Percentiles rank a stretch among this genome's conserved stretches.
phyloP scores from a whole-genome alignment of 192 early-diverging fungal species.

The Lunasporangiospora selenospora region DNA sequence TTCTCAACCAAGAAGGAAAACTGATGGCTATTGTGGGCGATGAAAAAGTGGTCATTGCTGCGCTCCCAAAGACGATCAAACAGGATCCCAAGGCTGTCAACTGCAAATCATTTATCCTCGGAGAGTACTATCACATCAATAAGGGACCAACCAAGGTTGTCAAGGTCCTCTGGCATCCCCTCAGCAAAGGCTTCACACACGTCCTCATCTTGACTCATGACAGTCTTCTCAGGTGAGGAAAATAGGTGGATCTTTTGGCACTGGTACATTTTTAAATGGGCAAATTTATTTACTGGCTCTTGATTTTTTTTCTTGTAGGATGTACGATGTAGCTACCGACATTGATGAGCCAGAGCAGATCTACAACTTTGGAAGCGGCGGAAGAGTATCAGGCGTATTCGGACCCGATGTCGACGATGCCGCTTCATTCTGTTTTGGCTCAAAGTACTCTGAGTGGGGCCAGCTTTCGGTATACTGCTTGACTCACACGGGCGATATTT shows the following conservation, averaged over 20 bases:
- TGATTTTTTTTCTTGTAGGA: constrained; percentile 38
- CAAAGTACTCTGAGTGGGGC: constrained; percentile 66
- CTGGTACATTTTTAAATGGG: not conserved
- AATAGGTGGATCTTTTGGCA: not conserved
- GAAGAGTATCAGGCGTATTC: constrained; percentile 37
- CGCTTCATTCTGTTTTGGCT: constrained; percentile 57
- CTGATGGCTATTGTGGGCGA: constrained; percentile 66
- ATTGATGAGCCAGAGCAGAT: constrained; percentile 72
- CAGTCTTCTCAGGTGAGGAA: constrained; percentile 61
- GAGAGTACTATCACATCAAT: constrained; percentile 46
- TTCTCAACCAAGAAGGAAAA: constrained; percentile 62
- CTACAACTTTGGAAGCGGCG: constrained; percentile 53
- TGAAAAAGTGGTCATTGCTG: constrained; percentile 63
- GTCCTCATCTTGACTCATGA: constrained; percentile 73
- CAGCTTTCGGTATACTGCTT: constrained; percentile 73
- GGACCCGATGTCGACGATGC: constrained; percentile 49
- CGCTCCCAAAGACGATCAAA: constrained; percentile 50
- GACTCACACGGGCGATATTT: constrained; percentile 74
- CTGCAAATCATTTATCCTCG: constrained; percentile 38
- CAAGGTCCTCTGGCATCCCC: constrained; percentile 83
- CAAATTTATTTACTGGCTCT: not conserved
- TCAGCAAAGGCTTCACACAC: constrained; percentile 73
- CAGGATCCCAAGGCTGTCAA: constrained; percentile 29
- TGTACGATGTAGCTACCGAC: constrained; percentile 74
- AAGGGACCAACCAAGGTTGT: constrained; percentile 54